These are phyloP conservation scores for Verticillium klebahnii DNA, from an alignment of 2,329 filamentous ascomycete species.

Conservation along the genomic window DNA sequence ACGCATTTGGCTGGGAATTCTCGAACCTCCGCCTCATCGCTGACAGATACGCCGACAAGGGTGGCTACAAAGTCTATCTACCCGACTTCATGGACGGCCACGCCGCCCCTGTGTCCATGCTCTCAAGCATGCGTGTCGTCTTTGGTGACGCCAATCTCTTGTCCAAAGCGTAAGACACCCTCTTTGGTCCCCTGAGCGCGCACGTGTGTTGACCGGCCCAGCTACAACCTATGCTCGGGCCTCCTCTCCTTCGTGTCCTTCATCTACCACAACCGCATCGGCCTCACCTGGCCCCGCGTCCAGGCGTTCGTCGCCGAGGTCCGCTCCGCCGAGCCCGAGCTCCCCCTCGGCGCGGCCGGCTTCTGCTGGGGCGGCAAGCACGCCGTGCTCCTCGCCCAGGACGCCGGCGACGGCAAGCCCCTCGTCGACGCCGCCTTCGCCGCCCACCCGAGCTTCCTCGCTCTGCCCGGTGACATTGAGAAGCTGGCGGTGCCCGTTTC, in stretches of 20 bases:
- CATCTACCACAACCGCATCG: constrained; percentile 22
- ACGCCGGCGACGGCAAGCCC: constrained; percentile 21
- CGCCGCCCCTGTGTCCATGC: constrained; percentile 22
- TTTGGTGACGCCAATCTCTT: not conserved
- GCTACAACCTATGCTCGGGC: not conserved
- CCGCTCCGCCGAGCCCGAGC: constrained; percentile 20
- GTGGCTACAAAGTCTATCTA: constrained; percentile 44
- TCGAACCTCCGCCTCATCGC: constrained; percentile 48
- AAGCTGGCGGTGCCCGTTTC: constrained; percentile 37
- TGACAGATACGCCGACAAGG: constrained; percentile 48
- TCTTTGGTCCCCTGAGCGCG: not conserved
- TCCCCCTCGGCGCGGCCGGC: constrained; percentile 46
- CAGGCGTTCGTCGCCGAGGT: constrained; percentile 30
- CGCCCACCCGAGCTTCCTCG: constrained; percentile 46
- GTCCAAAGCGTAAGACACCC: not conserved
- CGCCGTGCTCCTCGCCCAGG: constrained; percentile 40
- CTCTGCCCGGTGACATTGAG: constrained; percentile 42
- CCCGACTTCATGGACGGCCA: constrained; percentile 49
- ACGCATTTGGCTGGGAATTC: constrained; percentile 52
- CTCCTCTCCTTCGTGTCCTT: constrained; percentile 22
- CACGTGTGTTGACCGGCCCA: not conserved
- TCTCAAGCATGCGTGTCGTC: constrained; percentile 18
- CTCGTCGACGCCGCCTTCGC: constrained; percentile 49
- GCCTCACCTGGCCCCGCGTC: constrained; percentile 28
- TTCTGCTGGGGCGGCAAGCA: constrained; percentile 63